Conservation (phyloP, 129 eudicot genomes). For the Helianthus annuus region DNA sequence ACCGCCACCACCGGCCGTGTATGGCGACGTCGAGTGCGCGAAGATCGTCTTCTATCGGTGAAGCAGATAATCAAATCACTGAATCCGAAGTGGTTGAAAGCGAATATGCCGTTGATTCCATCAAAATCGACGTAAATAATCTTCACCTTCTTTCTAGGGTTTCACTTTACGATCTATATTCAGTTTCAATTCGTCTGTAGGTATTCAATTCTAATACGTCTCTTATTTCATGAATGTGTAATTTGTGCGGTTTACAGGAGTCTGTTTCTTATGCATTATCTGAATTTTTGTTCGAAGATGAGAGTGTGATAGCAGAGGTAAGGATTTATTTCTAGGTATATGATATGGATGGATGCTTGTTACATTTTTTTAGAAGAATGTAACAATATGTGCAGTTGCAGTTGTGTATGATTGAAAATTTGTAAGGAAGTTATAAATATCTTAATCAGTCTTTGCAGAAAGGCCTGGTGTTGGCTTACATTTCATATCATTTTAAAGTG, state of each 20-base stretch:
- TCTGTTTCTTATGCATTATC: constrained; percentile 51
- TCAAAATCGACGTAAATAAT: constrained; percentile 57
- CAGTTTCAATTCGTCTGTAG: not conserved
- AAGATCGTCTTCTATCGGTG: constrained; percentile 43
- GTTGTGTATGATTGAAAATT: not conserved
- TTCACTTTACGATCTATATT: constrained; percentile 8
- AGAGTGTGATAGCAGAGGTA: constrained; percentile 70
- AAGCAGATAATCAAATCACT: constrained; percentile 45
- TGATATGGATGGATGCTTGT: not conserved
- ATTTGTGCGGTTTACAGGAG: constrained; percentile 43
- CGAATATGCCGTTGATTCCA: constrained; percentile 62
- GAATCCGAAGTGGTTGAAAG: constrained; percentile 71
- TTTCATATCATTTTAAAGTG: constrained; percentile 11
- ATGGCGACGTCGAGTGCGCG: constrained; percentile 56
- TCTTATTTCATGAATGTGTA: constrained; percentile 1
- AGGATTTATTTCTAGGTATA: not conserved
- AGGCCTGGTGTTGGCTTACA: no score
- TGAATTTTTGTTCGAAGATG: constrained; percentile 62
- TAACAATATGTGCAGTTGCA: not conserved
- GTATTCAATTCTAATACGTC: not conserved
- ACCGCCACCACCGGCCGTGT: constrained; percentile 19
- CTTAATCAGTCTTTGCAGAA: not conserved
- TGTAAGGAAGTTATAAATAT: not conserved
- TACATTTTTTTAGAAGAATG: not conserved
- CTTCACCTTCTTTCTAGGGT: constrained; percentile 6